Conservation (phyloP, 306 rosid genomes). For the Quercus cerris region DNA sequence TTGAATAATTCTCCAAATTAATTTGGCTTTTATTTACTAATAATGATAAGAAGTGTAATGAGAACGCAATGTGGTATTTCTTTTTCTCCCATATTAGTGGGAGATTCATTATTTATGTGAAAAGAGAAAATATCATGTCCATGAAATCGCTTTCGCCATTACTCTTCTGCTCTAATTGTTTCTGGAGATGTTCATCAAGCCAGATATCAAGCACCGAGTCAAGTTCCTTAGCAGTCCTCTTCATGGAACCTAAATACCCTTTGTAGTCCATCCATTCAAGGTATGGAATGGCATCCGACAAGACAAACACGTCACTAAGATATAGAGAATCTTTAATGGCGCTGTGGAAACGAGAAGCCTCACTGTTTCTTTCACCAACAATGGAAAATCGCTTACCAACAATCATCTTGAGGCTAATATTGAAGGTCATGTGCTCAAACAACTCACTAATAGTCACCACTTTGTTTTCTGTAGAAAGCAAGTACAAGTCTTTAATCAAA, state of each 20-base stretch:
- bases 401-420: slow-evolving; percentile 36
- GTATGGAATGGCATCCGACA: slow-evolving; percentile 43
- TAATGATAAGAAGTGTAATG: no score
- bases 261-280: slow-evolving; percentile 43
- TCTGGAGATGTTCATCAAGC: slow-evolving; percentile 39
- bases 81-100: no score
- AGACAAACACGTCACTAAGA: slow-evolving; percentile 51
- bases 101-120: no score
- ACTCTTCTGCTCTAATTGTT: not conserved
- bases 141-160: slow-evolving; percentile 32
- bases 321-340: slow-evolving; percentile 40
- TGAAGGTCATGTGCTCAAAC: slow-evolving; percentile 52
- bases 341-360: slow-evolving; percentile 27
- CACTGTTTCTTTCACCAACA: slow-evolving; percentile 19
- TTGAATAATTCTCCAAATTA: no score
- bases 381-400: slow-evolving; percentile 47
- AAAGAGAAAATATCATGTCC: not conserved
- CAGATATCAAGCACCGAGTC: slow-evolving; percentile 45
- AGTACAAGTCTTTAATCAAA: slow-evolving; percentile 29
- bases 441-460: slow-evolving; percentile 30
- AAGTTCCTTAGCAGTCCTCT: slow-evolving; percentile 28
- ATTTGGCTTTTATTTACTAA: no score
- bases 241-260: slow-evolving; percentile 54
- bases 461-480: not conserved
- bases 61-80: no score